Conservation (phyloP, 1,284 basidiomycete species). For the Apiotrichum akiyoshidainum region DNA sequence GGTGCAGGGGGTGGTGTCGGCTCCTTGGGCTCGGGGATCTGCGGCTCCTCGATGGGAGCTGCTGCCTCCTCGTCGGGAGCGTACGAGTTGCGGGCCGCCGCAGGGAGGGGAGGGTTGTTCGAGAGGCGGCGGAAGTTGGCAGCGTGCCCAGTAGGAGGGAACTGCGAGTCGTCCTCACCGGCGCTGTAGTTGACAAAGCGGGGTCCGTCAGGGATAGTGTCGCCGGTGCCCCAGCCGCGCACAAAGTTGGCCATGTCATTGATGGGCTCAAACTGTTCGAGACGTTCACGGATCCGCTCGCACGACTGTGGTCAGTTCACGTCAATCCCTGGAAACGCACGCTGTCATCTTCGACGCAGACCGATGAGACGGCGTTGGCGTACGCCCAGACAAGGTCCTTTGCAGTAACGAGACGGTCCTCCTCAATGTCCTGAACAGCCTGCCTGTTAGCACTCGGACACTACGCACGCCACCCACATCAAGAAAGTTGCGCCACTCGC, state of each 20-base stretch:
- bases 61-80: not conserved
- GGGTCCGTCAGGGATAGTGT: constrained; percentile 61
- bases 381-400: constrained; percentile 96
- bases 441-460: constrained; percentile 23
- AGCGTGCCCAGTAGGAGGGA: constrained; percentile 33
- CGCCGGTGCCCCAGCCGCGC: constrained; percentile 76
- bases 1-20: constrained; percentile 7
- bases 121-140: constrained; percentile 47
- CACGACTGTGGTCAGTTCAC: constrained; percentile 64
- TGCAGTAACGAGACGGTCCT: constrained; percentile 86
- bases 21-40: not conserved
- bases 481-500: constrained; percentile 88
- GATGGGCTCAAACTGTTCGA: constrained; percentile 77
- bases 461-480: constrained; percentile 54
- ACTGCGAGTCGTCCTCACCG: constrained; percentile 47
- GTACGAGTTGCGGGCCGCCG: not conserved
- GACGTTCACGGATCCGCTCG: constrained; percentile 73
- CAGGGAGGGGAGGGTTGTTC: constrained; percentile 15
- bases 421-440: constrained; percentile 91
- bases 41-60: not conserved
- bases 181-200: constrained; percentile 58
- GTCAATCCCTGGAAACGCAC: constrained; percentile 54
- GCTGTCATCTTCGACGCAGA: constrained; percentile 95
- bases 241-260: constrained; percentile 83
- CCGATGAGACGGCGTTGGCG: constrained; percentile 90